These are phyloP conservation scores for Acidiella bohemica DNA, from an alignment of 495 filamentous ascomycete species.

Conservation along the genomic window DNA sequence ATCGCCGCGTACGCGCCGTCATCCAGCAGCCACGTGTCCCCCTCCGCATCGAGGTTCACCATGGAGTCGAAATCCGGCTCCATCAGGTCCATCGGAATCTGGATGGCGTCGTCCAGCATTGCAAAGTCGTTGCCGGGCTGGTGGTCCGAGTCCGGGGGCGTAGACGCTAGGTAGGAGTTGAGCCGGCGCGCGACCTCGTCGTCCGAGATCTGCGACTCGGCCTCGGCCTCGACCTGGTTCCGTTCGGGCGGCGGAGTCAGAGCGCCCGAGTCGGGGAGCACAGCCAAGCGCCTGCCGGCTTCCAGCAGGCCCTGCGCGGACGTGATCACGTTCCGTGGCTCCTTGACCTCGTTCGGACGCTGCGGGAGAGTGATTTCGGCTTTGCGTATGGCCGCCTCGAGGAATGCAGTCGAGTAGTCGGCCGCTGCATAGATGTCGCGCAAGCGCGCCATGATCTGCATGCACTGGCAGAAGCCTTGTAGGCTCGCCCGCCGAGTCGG, in stretches of 20 bases:
- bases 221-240: background rate
- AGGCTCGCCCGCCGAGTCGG: conserved; percentile 53
- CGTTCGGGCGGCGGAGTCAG: conserved; percentile 31
- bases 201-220: conserved; percentile 19
- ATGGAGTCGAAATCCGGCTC: conserved; percentile 29
- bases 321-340: conserved; percentile 18
- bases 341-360: conserved; percentile 8
- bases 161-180: conserved; percentile 30
- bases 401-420: conserved; percentile 72
- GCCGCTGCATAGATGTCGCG: conserved; percentile 77
- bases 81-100: conserved; percentile 17
- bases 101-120: background rate
- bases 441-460: conserved; percentile 67
- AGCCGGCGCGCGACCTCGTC: conserved; percentile 26
- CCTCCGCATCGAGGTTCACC: conserved; percentile 22
- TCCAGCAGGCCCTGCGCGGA: conserved; percentile 29
- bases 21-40: conserved; percentile 19
- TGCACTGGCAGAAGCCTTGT: conserved; percentile 70
- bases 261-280: conserved; percentile 14
- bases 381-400: conserved; percentile 72
- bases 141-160: conserved; percentile 26
- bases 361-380: conserved; percentile 45
- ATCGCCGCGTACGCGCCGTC: conserved; percentile 19
- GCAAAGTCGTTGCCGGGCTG: conserved; percentile 19
- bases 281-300: conserved; percentile 22